These are phyloP conservation scores for Mrakia hoshinonis DNA, from an alignment of 768 basidiomycete genomes.

Conservation along the genomic window DNA sequence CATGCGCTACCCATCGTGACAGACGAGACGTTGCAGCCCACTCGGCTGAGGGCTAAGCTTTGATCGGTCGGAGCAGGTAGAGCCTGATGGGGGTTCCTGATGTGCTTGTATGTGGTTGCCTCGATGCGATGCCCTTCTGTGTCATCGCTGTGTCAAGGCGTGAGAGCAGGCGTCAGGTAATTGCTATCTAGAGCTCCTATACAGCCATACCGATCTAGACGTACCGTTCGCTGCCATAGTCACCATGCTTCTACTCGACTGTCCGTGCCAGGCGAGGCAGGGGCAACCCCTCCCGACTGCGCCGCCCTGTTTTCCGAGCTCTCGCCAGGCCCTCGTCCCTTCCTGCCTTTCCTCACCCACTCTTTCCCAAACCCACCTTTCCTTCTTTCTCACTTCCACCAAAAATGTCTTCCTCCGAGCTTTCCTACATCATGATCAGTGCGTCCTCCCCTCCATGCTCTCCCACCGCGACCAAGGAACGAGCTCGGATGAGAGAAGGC, in stretches of 20 bases:
- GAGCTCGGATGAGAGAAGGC: conserved; percentile 11
- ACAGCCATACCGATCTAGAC: too few species aligned
- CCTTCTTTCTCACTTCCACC: neutral
- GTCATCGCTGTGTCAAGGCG: too few species aligned
- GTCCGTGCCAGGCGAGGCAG: too few species aligned
- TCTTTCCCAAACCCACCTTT: neutral
- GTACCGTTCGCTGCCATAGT: too few species aligned
- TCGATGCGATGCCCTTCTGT: too few species aligned
- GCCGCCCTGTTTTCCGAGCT: too few species aligned
- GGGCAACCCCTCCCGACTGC: too few species aligned
- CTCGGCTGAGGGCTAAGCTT: neutral
- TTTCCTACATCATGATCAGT: conserved; percentile 99
- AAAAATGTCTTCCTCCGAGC: conserved; percentile 65
- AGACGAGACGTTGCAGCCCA: neutral
- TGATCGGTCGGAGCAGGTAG: neutral
- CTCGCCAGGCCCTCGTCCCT: neutral
- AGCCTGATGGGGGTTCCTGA: neutral
- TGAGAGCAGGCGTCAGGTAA: too few species aligned
- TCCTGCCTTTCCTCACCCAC: neutral
- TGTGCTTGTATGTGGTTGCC: too few species aligned
- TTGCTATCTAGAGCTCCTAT: too few species aligned
- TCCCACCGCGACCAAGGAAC: conserved; percentile 37
- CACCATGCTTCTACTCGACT: too few species aligned
- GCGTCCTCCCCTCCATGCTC: conserved; percentile 26
- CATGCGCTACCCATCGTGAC: neutral